A percentile compares a stretch with the other conserved stretches of the same genome.
phyloP scores from a whole-genome alignment of 805 yeast genomes.

The Kuraishia molischiana region DNA sequence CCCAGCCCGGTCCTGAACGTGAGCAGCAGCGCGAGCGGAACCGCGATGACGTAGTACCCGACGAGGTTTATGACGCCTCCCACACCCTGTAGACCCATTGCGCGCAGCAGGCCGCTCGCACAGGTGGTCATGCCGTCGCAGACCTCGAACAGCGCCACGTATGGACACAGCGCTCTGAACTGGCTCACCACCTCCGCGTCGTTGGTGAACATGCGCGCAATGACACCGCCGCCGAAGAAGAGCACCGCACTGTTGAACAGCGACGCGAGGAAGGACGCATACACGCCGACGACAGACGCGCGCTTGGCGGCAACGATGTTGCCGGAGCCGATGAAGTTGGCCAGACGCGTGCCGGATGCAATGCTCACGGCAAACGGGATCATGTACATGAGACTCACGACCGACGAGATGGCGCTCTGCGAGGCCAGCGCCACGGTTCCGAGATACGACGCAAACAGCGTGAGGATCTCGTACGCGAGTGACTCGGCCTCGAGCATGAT shows the following conservation, averaged over 20 bases:
- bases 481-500: slow-evolving; percentile 48
- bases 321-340: slow-evolving; percentile 39
- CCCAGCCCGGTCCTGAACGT: slow-evolving; percentile 30
- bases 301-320: slow-evolving; percentile 23
- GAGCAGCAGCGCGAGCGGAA: slow-evolving; percentile 34
- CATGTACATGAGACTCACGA: slow-evolving; percentile 42
- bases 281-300: slow-evolving; percentile 33
- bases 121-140: slow-evolving; percentile 65
- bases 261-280: slow-evolving; percentile 23
- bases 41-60: slow-evolving; percentile 37
- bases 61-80: slow-evolving; percentile 62
- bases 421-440: slow-evolving; percentile 47
- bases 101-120: slow-evolving; percentile 64
- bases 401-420: slow-evolving; percentile 43
- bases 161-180: slow-evolving; percentile 50
- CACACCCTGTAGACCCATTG: slow-evolving; percentile 65
- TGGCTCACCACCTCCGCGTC: slow-evolving; percentile 47
- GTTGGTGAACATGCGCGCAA: slow-evolving; percentile 50
- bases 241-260: slow-evolving; percentile 33
- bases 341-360: slow-evolving; percentile 45
- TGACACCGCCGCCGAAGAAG: slow-evolving; percentile 31
- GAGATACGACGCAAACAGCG: slow-evolving; percentile 40
- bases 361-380: slow-evolving; percentile 50
- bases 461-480: slow-evolving; percentile 47
- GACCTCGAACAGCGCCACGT: slow-evolving; percentile 55